A percentile compares a stretch with the other conserved stretches of the same genome.
These are phyloP conservation scores for Coemansia aciculifera DNA, from an alignment of 192 early-diverging fungal species.

Conservation along the genomic window DNA sequence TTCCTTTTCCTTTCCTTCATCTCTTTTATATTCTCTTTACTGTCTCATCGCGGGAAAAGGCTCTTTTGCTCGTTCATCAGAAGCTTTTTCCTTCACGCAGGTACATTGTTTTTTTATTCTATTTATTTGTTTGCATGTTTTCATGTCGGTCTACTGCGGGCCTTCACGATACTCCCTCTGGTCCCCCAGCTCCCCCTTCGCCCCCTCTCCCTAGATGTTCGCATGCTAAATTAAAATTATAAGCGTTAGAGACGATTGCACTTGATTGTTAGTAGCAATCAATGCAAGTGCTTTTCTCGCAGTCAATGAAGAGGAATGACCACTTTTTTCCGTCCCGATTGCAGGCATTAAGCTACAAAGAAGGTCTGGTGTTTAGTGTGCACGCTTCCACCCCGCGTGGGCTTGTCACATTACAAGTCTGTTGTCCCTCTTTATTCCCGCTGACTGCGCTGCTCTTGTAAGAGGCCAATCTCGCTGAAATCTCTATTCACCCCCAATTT, in stretches of 20 bases:
- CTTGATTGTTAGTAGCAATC: constrained; percentile 3
- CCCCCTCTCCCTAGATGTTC: constrained; percentile 2
- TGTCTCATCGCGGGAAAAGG: neutral
- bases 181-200: constrained; percentile 3
- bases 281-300: neutral
- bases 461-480: constrained; percentile 1
- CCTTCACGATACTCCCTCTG: neutral
- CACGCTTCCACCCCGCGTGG: neutral
- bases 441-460: neutral
- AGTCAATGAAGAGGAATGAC: constrained; percentile 2
- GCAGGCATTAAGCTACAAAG: neutral
- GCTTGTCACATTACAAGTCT: constrained; percentile 10
- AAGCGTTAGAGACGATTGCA: neutral
- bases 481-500: constrained; percentile 13
- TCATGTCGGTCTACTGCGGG: constrained; percentile 13
- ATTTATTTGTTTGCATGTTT: constrained; percentile 18
- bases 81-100: constrained; percentile 5
- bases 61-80: neutral
- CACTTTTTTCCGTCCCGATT: neutral
- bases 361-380: neutral
- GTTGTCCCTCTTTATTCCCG: neutral
- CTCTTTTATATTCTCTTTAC: constrained; percentile 13
- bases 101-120: neutral
- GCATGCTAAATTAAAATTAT: neutral
- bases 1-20: constrained; percentile 7